Conservation (phyloP, 208 protist genomes). For the Trypanosoma caninum region DNA sequence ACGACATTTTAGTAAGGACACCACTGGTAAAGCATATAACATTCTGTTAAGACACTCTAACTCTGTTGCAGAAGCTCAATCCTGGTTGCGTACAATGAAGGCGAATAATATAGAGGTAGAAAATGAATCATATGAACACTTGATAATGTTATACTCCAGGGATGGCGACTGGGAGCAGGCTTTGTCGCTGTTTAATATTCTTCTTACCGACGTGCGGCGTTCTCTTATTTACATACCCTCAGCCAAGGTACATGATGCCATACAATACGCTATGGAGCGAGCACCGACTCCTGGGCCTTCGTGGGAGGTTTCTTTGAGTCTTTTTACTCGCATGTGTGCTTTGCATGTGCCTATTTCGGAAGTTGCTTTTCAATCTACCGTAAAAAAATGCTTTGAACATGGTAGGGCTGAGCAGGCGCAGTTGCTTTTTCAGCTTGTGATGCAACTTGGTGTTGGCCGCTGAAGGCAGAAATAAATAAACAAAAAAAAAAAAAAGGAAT, state of each 20-base stretch:
- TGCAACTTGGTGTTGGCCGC: slow-evolving; percentile 21
- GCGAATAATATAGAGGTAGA: slow-evolving; percentile 28
- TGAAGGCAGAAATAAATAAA: neutral
- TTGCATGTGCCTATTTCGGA: slow-evolving; percentile 60
- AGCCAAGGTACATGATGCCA: slow-evolving; percentile 67
- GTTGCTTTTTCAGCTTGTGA: slow-evolving; percentile 46
- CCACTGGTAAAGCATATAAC: slow-evolving; percentile 22
- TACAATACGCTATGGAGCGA: slow-evolving; percentile 78
- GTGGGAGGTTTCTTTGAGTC: slow-evolving; percentile 54
- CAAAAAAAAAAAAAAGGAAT: too few relatives aligned
- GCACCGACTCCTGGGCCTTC: slow-evolving; percentile 37
- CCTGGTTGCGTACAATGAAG: slow-evolving; percentile 18
- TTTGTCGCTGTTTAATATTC: slow-evolving; percentile 41
- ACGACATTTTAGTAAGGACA: slow-evolving; percentile 19
- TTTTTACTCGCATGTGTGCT: slow-evolving; percentile 63
- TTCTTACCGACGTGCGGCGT: slow-evolving; percentile 37
- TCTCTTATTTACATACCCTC: slow-evolving; percentile 50
- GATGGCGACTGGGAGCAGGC: slow-evolving; percentile 58
- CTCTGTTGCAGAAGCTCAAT: slow-evolving; percentile 5
- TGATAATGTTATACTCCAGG: slow-evolving; percentile 42
- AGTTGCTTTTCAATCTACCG: slow-evolving; percentile 70
- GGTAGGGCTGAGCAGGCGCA: slow-evolving; percentile 54
- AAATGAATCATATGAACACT: slow-evolving; percentile 57
- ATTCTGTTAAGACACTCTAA: slow-evolving; percentile 14
- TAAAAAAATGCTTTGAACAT: slow-evolving; percentile 64